Conservation (phyloP, 345 rosid genomes). For the Pugionium dolabratum region DNA sequence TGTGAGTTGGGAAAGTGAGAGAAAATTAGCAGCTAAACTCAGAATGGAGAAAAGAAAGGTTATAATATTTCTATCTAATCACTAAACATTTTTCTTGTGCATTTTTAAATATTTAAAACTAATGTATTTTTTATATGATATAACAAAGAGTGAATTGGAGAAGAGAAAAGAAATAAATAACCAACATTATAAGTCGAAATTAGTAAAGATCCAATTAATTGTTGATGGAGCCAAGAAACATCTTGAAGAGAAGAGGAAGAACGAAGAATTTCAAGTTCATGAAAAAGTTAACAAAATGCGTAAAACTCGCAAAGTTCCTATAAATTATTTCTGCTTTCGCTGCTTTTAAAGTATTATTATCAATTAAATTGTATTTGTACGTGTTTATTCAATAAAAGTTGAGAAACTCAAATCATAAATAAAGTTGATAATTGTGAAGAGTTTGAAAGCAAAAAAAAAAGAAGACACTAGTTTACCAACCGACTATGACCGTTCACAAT, state of each 20-base stretch:
- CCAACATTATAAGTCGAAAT: constrained; percentile 55
- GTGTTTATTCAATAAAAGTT: background rate
- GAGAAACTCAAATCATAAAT: constrained; percentile 8
- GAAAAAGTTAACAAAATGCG: constrained; percentile 52
- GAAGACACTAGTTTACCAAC: background rate
- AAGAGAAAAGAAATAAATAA: constrained; percentile 47
- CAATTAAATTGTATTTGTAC: background rate
- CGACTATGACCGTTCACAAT: no score
- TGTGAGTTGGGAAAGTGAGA: constrained; percentile 69
- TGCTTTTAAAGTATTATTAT: constrained; percentile 13
- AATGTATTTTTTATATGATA: no score
- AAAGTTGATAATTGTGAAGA: constrained; percentile 24
- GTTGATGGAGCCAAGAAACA: constrained; percentile 61
- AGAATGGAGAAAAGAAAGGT: constrained; percentile 68
- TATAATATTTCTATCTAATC: background rate
- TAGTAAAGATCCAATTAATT: constrained; percentile 56
- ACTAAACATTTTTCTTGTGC: background rate
- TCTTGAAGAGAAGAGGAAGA: constrained; percentile 61
- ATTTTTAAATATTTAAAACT: background rate
- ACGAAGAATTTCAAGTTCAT: constrained; percentile 52
- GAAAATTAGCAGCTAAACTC: constrained; percentile 56
- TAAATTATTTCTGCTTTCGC: constrained; percentile 58
- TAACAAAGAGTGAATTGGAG: constrained; percentile 66
- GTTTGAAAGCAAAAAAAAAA: constrained; percentile 9
- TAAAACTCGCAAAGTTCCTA: constrained; percentile 45